Base-by-base conservation (phyloP, 495 filamentous ascomycete species). In the Apiosordaria backusii region DNA sequence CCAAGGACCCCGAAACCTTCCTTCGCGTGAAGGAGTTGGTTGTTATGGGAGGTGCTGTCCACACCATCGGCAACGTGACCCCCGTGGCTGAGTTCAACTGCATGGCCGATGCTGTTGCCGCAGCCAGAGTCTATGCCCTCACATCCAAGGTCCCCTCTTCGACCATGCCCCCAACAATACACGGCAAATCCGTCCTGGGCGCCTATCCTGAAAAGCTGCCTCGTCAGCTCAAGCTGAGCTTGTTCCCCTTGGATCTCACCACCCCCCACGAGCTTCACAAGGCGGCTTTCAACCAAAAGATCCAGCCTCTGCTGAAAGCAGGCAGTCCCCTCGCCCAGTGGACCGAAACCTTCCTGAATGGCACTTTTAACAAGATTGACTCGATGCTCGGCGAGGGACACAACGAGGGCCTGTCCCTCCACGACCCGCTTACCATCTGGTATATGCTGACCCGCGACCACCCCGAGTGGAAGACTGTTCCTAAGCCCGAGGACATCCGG, bases 1-100 rank as follows among this genome's bases (percentile, higher is more conserved):
- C 91, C 5, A 85, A 90, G 72, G 92, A 97, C 67, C 87, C 92
- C 2, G 88, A 91, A 72, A 88, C 92, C 4, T 97, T 99, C 79
- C 84, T 98, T 3, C 86, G 87, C 22, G 92, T 86, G 25, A 96
- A 96, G 74, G 90, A 96, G 74, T 87, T 99, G 2, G 87, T 97
- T 21, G 89, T 97, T n/a, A 99, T 99, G 95, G 95, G 94, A 40
- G 96, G 95, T 64, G 86, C 90, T n/a, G 84, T 98, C 55, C 81
- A 88, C 52, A 72, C 86, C 19, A 83, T 86, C 26, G 95, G 95
- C 61, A 99, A 99, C 78, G 79, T 86, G 65, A 93, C 91, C 1
- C 92, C 92, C 0, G 81, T 84, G 53, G 90, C 86, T 66, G 91
- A 96, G 72, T 96, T 96, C 82, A 96, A 96, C 79, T 84, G 86